Conservation (phyloP, 2,329 filamentous ascomycete species). For the Fusarium xyrophilum region DNA sequence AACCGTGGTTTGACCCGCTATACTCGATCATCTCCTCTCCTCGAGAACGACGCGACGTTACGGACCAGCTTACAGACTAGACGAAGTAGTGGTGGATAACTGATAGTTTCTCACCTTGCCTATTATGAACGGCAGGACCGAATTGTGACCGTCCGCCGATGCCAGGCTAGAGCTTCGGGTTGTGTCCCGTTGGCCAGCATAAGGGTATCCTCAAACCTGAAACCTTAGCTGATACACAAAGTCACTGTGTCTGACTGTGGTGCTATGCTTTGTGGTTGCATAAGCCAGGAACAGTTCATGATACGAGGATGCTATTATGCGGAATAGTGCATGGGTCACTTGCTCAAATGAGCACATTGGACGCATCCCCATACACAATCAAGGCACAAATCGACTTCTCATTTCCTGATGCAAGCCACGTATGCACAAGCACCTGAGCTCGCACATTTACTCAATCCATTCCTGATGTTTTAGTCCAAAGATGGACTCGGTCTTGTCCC, state of each 20-base stretch:
- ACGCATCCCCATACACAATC: constrained; percentile 31
- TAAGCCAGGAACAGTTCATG: constrained; percentile 43
- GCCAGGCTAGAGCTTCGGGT: constrained; percentile 34
- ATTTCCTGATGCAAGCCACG: constrained; percentile 42
- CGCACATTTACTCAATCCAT: constrained; percentile 7
- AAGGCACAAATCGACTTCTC: constrained; percentile 40
- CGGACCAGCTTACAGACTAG: constrained; percentile 6
- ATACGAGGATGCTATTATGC: constrained; percentile 12
- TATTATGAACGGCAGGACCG: constrained; percentile 38
- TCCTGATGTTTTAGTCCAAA: constrained; percentile 10
- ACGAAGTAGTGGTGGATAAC: constrained; percentile 28
- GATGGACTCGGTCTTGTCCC: constrained; percentile 13
- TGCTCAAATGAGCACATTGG: constrained; percentile 16
- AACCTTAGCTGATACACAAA: constrained; percentile 49
- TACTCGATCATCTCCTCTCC: constrained; percentile 28
- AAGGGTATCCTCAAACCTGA: constrained; percentile 41
- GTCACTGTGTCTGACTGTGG: constrained; percentile 18
- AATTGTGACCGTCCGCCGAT: constrained; percentile 35
- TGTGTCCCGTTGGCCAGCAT: constrained; percentile 42
- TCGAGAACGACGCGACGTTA: constrained; percentile 14
- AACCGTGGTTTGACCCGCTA: constrained; percentile 20
- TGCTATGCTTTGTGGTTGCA: constrained; percentile 40
- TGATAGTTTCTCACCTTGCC: constrained; percentile 27
- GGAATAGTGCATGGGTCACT: constrained; percentile 26
- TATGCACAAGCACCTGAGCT: constrained; percentile 30